Percentiles rank a stretch among this genome's conserved stretches.
phyloP scores from a whole-genome alignment of 1,284 basidiomycete species.

The Psilocybe mexicana region DNA sequence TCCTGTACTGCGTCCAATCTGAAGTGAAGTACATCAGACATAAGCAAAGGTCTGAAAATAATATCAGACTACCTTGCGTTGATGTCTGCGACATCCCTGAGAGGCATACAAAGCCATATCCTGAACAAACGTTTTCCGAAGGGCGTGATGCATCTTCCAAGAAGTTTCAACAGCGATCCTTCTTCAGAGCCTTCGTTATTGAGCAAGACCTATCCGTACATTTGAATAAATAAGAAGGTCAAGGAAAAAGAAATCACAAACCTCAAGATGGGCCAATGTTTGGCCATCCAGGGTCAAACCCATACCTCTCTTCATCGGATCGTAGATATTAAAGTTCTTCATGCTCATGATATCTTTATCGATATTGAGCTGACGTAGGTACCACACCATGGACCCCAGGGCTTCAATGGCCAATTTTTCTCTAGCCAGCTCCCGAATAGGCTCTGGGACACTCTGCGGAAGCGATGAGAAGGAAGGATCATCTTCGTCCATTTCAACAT shows the following conservation, averaged over 20 bases:
- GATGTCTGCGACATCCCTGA: conserved; percentile 80
- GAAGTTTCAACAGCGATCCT: conserved; percentile 80
- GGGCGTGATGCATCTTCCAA: conserved; percentile 87
- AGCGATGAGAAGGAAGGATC: conserved; percentile 42
- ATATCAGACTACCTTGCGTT: conserved; percentile 68
- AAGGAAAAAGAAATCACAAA: conserved; percentile 25
- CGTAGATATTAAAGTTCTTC: conserved; percentile 96
- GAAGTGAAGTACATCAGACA: conserved; percentile 9
- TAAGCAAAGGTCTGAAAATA: conserved; percentile 1
- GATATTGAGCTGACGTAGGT: conserved; percentile 89
- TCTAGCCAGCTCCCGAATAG: conserved; percentile 72
- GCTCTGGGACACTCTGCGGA: conserved; percentile 62
- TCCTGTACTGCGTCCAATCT: conserved; percentile 93
- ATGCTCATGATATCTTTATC: conserved; percentile 91
- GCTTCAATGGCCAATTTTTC: conserved; percentile 76
- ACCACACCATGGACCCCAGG: conserved; percentile 90
- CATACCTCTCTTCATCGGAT: conserved; percentile 86
- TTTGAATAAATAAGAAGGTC: neutral
- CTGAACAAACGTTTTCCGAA: conserved; percentile 93
- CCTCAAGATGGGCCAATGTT: conserved; percentile 91
- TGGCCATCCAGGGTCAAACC: conserved; percentile 90
- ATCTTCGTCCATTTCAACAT: conserved; percentile 51
- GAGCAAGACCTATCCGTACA: conserved; percentile 64
- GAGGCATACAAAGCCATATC: conserved; percentile 91
- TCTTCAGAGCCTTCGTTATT: conserved; percentile 93